Base-by-base conservation (phyloP, 768 basidiomycete genomes). In the Melanogaster broomeanus region DNA sequence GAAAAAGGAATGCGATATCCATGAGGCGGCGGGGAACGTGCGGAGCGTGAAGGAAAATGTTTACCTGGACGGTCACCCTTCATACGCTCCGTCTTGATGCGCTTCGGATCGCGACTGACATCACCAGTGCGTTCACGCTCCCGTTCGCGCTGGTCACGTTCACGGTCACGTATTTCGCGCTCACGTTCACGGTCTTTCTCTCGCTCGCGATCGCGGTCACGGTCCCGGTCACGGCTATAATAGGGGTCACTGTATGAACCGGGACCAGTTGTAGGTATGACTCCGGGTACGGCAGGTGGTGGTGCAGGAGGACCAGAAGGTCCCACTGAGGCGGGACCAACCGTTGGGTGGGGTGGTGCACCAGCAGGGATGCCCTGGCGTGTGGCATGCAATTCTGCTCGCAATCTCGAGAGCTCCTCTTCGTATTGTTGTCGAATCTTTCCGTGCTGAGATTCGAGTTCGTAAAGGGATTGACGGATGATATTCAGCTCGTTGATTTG, bases 401-500 rank as follows among this genome's bases (percentile, higher is more conserved):
- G 80, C 12, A 93, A 78, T 28, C 86, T 79, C 6, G 74, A 72
- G 50, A 96, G 74, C 58, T 97, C 94, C 2, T 90, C 86, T 63
- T 97, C 94, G 62, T 92, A 96, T 63, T 87, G 84, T 54, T 87
- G 82, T 30, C 93, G 81, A 46, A 93, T 84, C 75, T 94, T 92
- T 55, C 78, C 80, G 59, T 98, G 93, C 55, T 90, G 87, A 0
- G 84, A 74, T 67, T 99, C 96, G 49, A 99, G 85, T 58, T 98
- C 93, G 64, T 94, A 95, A 11, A 98, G 77, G 2, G 89, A 84
- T 62, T 93, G 87, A 31, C 93, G 83, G 62, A 99, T 93, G 64
- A 87, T 84, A 59, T 88, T 90, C 48, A 98, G 76, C 66, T 98
- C 96, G 66, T 85, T 88, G 55, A 98, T 85, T 71, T 98, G 96